Evolutionary conservation across 768 basidiomycete genomes (phyloP).

Genomic region (Kwoniella dendrophila): DNA sequence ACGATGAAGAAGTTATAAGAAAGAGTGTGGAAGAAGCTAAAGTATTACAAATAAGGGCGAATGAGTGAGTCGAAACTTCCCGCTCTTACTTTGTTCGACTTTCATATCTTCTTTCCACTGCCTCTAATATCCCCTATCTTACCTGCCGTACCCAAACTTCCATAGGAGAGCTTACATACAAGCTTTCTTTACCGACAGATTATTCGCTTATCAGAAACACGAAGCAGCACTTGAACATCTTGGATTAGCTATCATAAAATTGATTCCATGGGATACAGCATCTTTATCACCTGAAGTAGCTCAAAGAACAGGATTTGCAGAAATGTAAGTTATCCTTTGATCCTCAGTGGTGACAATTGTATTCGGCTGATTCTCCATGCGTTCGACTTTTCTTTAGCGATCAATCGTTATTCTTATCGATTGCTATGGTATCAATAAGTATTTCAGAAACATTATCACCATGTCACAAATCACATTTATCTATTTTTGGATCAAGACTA

Average conservation of each 20-base stretch:
- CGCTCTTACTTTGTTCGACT: background rate
- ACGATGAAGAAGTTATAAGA: background rate
- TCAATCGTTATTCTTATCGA: slow-evolving; percentile 9
- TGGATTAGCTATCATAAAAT: slow-evolving; percentile 9
- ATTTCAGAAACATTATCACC: slow-evolving; percentile 1
- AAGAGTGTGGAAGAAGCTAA: slow-evolving; percentile 8
- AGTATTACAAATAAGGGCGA: slow-evolving; percentile 1
- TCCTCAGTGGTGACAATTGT: background rate
- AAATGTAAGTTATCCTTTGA: slow-evolving; percentile 3
- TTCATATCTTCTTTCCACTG: background rate
- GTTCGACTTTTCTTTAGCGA: background rate
- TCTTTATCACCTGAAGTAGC: background rate
- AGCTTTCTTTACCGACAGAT: no score
- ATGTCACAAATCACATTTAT: background rate
- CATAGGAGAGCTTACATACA: no score
- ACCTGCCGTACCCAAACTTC: no score
- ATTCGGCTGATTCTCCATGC: background rate
- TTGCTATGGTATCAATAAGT: slow-evolving; percentile 2
- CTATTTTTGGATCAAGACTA: slow-evolving; percentile 3
- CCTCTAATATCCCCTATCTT: background rate
- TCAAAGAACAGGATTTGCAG: slow-evolving; percentile 4
- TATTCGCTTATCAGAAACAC: slow-evolving; percentile 14
- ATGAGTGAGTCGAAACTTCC: slow-evolving; percentile 9
- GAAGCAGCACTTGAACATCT: slow-evolving; percentile 17
- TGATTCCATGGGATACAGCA: slow-evolving; percentile 10